Percentiles rank a stretch among this genome's conserved stretches.
phyloP scores from a whole-genome alignment of 768 basidiomycete genomes.

The Mycena venus region DNA sequence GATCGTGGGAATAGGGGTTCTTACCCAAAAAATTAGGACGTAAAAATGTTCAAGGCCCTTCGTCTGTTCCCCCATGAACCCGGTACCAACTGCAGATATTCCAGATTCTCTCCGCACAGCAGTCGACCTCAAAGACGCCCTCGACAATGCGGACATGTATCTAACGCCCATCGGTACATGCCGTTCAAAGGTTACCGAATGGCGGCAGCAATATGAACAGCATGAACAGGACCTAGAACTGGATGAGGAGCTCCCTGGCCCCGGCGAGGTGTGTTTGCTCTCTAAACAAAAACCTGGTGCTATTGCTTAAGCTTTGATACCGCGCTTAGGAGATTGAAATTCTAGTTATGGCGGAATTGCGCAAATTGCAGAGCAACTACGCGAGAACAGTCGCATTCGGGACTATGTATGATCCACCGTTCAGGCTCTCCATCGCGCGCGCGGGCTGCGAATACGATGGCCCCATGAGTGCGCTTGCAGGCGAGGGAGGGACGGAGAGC shows the following conservation, averaged over 20 bases:
- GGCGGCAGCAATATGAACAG: too few species aligned
- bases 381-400: not conserved
- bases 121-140: slow-evolving; percentile 14
- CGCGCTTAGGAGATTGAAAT: not conserved
- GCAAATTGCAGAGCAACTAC: not conserved
- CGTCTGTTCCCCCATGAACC: not conserved
- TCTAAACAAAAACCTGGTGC: not conserved
- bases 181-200: slow-evolving; percentile 5
- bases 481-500: too few species aligned
- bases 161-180: slow-evolving; percentile 20
- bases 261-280: slow-evolving; percentile 2
- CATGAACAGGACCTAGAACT: not conserved
- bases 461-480: not conserved
- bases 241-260: not conserved
- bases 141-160: slow-evolving; percentile 6
- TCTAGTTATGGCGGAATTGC: slow-evolving; percentile 1
- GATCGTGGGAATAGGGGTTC: too few species aligned
- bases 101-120: slow-evolving; percentile 9
- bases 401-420: not conserved
- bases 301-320: too few species aligned
- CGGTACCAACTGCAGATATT: too few species aligned
- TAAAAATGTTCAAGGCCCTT: too few species aligned
- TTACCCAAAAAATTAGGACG: too few species aligned
- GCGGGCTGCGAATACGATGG: slow-evolving; percentile 12
- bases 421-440: not conserved